Evolutionary conservation across 768 basidiomycete species (phyloP), one percentile per base, ranked within the genome.

Genomic region (Astraeus odoratus): DNA sequence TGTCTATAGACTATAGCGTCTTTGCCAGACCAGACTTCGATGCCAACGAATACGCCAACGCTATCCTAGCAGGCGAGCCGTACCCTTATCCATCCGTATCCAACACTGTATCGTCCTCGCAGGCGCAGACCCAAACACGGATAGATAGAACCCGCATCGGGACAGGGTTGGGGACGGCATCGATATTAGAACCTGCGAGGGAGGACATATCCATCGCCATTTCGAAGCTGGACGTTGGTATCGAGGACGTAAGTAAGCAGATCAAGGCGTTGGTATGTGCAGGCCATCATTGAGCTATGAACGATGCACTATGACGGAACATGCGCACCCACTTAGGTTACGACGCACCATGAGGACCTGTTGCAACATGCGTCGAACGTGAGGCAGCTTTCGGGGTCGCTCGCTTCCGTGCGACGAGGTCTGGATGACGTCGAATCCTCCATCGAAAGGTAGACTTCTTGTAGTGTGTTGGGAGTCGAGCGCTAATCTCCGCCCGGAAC

Each of bases 231-330:
- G 86, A 82, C 49, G 77, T 82, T 57, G 87, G 83, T 0, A 84
- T 97, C 48, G 95, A 97, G 31, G 93, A 98, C 63, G 82, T 95
- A 16, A 82, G 84, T 22, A 89, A 85, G 61, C 91, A 97, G 64
- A 83, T 98, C 42, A 87, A 86, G 65, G 74, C 72, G 38, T 71
- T 95, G 64, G 92, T 94, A 48, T 52, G 83, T 68, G 13, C 6
- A 19, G 20, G n/a, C 12, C 6, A 26, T 9, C 26, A 27, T 30
- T 16, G 10, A 16, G 29, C n/a, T 22, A 23, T 18, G 23, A 23
- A 6, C 18, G 30, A 31, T n/a, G 30, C n/a, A 31, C 10, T 2
- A 8, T 39, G 23, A 39, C n/a, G 13, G n/a, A n/a, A n/a, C n/a
- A 24, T 8, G 12, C 23, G 16, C 37, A 42, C 9, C 10, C 29